Conservation (phyloP, 257 asterid genomes). For the Solanum lycopersicoides region DNA sequence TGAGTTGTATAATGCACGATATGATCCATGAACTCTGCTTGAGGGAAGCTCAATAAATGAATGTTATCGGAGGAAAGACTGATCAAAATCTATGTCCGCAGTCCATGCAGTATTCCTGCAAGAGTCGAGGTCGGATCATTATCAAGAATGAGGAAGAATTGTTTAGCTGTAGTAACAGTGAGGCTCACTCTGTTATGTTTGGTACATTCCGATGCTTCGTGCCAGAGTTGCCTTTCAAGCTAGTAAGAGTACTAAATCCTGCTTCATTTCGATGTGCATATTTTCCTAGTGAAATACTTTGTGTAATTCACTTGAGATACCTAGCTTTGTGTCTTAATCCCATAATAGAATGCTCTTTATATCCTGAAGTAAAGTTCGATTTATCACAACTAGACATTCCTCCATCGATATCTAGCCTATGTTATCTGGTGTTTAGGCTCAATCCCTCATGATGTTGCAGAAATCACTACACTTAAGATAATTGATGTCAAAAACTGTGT, state of each 20-base stretch:
- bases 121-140: not conserved
- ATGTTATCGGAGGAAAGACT: not conserved
- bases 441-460: too few relatives aligned
- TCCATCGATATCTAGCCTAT: not conserved
- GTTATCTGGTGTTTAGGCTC: not conserved
- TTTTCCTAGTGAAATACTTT: not conserved
- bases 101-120: not conserved
- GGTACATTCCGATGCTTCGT: accelerated
- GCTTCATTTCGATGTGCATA: accelerated
- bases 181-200: not conserved
- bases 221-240: not conserved
- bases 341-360: not conserved
- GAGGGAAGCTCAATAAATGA: not conserved
- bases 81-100: not conserved
- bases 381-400: not conserved
- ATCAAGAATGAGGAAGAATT: not conserved
- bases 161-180: not conserved
- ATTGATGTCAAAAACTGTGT: too few relatives aligned
- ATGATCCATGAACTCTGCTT: not conserved
- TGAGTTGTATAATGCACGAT: conserved; percentile 1
- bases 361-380: accelerated
- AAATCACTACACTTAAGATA: not conserved
- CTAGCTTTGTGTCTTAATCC: not conserved
- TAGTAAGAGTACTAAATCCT: conserved; percentile 4
- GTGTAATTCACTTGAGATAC: not conserved